Evolutionary conservation across 2,329 filamentous ascomycete species (phyloP).

Genomic region (Dothideomycetes sp.): DNA sequence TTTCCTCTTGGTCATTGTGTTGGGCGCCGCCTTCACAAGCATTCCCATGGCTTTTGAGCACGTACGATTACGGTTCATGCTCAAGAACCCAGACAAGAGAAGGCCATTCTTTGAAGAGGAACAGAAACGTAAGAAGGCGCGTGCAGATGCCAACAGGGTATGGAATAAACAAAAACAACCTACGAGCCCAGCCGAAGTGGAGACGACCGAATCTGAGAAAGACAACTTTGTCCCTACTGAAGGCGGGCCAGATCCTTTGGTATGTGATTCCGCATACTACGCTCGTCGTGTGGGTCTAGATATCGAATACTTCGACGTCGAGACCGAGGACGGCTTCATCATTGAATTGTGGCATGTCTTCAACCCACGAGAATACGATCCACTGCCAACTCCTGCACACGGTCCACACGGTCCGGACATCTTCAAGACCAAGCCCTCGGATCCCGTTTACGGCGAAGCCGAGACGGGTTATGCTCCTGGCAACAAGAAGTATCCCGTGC

Average conservation of each 20-base stretch:
- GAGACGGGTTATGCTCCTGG: constrained; percentile 27
- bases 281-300: constrained; percentile 80
- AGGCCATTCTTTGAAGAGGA: constrained; percentile 71
- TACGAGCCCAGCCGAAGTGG: constrained; percentile 6
- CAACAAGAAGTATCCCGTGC: constrained; percentile 63
- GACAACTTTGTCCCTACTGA: constrained; percentile 65
- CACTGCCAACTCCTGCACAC: constrained; percentile 41
- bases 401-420: constrained; percentile 50
- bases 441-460: constrained; percentile 24
- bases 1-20: constrained; percentile 67
- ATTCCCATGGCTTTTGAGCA: constrained; percentile 45
- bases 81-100: constrained; percentile 49
- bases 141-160: constrained; percentile 49
- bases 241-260: constrained; percentile 67
- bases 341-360: constrained; percentile 85
- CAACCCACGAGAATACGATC: constrained; percentile 63
- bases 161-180: constrained; percentile 42
- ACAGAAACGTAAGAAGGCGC: constrained; percentile 44
- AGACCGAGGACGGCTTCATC: constrained; percentile 90
- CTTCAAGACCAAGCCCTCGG: constrained; percentile 36
- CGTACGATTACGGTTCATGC: constrained; percentile 45
- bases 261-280: constrained; percentile 77
- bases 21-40: constrained; percentile 62
- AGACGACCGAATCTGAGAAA: constrained; percentile 20
- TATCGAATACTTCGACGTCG: constrained; percentile 70